phyloP scores from a whole-genome alignment of 345 rosid genomes.

The Brassica nigra region DNA sequence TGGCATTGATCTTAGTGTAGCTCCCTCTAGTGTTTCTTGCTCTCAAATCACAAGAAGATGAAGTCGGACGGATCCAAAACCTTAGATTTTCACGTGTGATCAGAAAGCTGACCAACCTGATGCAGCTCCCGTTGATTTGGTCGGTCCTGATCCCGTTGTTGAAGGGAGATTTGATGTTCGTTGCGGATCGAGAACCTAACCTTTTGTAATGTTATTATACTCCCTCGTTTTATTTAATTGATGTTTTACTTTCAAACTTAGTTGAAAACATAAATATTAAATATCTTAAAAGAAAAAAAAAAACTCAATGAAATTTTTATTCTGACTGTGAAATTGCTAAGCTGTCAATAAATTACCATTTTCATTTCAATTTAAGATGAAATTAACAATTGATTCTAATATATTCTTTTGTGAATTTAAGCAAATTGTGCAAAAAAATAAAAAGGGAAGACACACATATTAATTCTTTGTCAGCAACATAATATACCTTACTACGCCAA shows the following conservation, averaged over 20 bases:
- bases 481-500: neutral
- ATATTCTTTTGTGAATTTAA: neutral
- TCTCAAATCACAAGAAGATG: constrained; percentile 35
- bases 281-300: no score
- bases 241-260: neutral
- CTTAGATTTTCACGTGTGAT: constrained; percentile 70
- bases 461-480: neutral
- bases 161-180: constrained; percentile 60
- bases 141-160: constrained; percentile 53
- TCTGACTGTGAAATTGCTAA: no score
- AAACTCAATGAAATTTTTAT: no score
- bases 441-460: neutral
- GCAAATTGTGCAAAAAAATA: neutral
- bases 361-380: neutral
- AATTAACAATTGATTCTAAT: neutral
- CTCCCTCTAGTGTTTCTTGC: constrained; percentile 29
- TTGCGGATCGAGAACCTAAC: neutral
- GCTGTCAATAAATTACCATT: neutral
- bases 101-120: constrained; percentile 99
- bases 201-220: neutral
- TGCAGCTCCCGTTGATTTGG: constrained; percentile 65
- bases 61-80: constrained; percentile 38
- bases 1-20: constrained; percentile 18
- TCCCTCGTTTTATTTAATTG: neutral
- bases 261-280: neutral